Percentiles rank a stretch among this genome's conserved stretches.
Evolutionary conservation across 306 rosid genomes (phyloP).

Genomic region (Delonix regia): DNA sequence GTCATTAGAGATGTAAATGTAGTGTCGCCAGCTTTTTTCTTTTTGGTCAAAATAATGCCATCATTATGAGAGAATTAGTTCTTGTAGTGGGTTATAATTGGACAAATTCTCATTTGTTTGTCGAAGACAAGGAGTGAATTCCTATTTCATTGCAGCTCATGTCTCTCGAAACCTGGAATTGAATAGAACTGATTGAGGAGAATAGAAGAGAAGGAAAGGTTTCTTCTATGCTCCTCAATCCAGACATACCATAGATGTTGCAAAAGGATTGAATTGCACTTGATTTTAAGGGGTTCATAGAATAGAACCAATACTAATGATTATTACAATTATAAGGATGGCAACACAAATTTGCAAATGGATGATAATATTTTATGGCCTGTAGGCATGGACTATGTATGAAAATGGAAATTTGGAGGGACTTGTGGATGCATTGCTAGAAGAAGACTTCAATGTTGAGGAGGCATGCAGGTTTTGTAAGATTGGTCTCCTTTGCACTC

Average conservation of each 20-base stretch:
- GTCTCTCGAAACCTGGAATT: background rate
- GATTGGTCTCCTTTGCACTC: conserved; percentile 83
- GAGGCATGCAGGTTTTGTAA: conserved; percentile 68
- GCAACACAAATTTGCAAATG: background rate
- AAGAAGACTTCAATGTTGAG: conserved; percentile 42
- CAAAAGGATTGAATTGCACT: conserved; percentile 12
- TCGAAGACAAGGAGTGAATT: background rate
- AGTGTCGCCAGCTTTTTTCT: too few relatives aligned
- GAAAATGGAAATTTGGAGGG: conserved; percentile 59
- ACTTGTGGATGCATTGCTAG: conserved; percentile 52
- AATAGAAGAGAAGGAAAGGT: background rate
- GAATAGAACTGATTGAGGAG: background rate
- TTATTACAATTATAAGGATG: conserved; percentile 1
- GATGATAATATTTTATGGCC: conserved; percentile 23
- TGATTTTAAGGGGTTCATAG: background rate
- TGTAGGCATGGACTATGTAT: conserved; percentile 70
- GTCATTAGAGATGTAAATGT: background rate
- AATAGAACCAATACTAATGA: conserved; percentile 4
- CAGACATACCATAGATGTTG: background rate
- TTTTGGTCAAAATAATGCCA: background rate
- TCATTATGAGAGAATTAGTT: background rate
- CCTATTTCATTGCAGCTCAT: background rate
- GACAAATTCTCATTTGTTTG: background rate
- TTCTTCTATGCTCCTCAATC: background rate
- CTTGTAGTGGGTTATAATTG: background rate